Evolutionary conservation across 257 asterid genomes (phyloP).

Genomic region (Solanum habrochaites): DNA sequence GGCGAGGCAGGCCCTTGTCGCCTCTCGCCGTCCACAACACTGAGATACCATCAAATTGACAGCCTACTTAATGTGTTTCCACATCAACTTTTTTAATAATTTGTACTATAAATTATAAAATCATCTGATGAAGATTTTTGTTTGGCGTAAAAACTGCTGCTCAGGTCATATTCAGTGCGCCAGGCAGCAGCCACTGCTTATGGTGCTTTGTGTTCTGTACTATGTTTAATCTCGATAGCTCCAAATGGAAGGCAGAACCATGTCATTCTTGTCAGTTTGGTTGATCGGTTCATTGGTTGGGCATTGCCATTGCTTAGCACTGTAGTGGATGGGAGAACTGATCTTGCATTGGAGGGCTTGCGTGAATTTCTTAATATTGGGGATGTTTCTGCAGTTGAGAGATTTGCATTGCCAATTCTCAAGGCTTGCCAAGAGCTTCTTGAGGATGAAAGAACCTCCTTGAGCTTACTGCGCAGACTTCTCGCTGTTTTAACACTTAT

Average conservation of each 20-base stretch:
- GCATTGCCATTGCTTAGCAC: conserved; percentile 64
- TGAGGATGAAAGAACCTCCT: conserved; percentile 93
- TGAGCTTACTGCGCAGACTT: conserved; percentile 62
- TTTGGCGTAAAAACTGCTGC: conserved; percentile 7
- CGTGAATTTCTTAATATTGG: conserved; percentile 84
- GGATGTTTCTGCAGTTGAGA: conserved; percentile 81
- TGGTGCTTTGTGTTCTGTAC: conserved; percentile 75
- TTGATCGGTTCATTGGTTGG: conserved; percentile 91
- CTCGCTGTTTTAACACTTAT: conserved; percentile 68
- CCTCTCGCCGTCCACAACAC: too few relatives aligned
- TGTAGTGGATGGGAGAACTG: conserved; percentile 44
- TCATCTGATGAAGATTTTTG: not conserved
- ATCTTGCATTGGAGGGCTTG: conserved; percentile 78
- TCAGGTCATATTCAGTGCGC: conserved; percentile 75
- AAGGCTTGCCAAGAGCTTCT: conserved; percentile 97
- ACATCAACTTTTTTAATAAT: not conserved
- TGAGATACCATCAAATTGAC: not conserved
- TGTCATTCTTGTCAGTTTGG: conserved; percentile 50
- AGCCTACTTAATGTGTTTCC: not conserved
- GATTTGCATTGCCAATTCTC: conserved; percentile 86
- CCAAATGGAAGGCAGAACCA: conserved; percentile 88
- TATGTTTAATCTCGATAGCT: conserved; percentile 53
- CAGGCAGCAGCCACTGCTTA: conserved; percentile 87
- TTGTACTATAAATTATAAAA: not conserved
- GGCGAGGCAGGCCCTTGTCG: too few relatives aligned